These are phyloP conservation scores for Yamadazyma sp. DNA, from an alignment of 1,139 yeast species.

Conservation along the genomic window DNA sequence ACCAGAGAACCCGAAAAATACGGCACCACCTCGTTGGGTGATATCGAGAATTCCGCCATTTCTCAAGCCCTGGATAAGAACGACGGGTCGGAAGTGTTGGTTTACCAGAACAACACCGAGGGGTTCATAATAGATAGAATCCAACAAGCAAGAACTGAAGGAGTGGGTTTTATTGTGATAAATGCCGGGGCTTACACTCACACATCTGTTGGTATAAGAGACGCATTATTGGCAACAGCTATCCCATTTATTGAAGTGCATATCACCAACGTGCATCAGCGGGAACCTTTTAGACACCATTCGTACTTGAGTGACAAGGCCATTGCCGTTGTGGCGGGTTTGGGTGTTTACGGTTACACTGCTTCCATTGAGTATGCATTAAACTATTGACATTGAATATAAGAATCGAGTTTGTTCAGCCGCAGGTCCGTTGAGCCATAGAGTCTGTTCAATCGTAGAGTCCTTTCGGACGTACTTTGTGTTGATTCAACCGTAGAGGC, in stretches of 20 bases:
- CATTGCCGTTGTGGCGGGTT: slow-evolving; percentile 46
- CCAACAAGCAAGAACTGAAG: slow-evolving; percentile 43
- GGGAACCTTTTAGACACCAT: slow-evolving; percentile 52
- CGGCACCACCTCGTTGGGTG: slow-evolving; percentile 43
- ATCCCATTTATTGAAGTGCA: slow-evolving; percentile 51
- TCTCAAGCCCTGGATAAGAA: slow-evolving; percentile 32
- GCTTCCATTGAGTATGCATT: slow-evolving; percentile 49
- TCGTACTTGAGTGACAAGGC: slow-evolving; percentile 50
- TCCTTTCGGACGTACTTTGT: no score
- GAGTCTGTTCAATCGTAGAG: no score
- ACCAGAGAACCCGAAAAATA: slow-evolving; percentile 52
- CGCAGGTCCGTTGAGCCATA: no score
- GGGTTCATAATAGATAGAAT: slow-evolving; percentile 48
- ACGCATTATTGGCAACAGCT: slow-evolving; percentile 46
- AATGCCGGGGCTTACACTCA: slow-evolving; percentile 56
- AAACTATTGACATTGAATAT: slow-evolving; percentile 24
- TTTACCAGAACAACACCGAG: slow-evolving; percentile 46
- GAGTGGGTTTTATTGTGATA: slow-evolving; percentile 41
- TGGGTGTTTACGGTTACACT: slow-evolving; percentile 51
- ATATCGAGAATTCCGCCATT: slow-evolving; percentile 40
- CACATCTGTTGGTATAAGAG: slow-evolving; percentile 50
- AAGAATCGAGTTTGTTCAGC: no score
- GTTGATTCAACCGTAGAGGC: slow-evolving; percentile 63
- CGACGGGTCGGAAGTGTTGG: slow-evolving; percentile 29
- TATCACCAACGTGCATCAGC: slow-evolving; percentile 49